Percentiles rank a stretch among this genome's conserved stretches.
phyloP scores from a whole-genome alignment of 1,139 yeast genomes.

The Fermentozyma sake region DNA sequence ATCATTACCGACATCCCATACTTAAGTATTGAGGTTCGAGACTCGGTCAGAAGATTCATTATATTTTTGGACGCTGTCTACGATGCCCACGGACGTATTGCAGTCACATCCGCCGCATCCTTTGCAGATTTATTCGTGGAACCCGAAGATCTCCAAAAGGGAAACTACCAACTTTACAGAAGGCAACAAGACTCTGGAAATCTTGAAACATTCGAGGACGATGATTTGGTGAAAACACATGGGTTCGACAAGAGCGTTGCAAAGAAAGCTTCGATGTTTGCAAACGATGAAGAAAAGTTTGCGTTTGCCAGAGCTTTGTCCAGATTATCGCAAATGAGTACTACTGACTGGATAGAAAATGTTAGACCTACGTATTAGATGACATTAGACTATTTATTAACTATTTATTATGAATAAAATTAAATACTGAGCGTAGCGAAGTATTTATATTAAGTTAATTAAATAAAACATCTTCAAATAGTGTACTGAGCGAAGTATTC shows the following conservation, averaged over 20 bases:
- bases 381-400: background rate
- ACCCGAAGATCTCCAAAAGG: conserved; percentile 60
- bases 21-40: conserved; percentile 71
- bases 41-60: conserved; percentile 82
- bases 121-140: conserved; percentile 84
- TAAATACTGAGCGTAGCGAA: no score
- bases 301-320: conserved; percentile 95
- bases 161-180: conserved; percentile 48
- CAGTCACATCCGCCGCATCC: conserved; percentile 84
- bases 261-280: conserved; percentile 77
- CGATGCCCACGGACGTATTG: conserved; percentile 81
- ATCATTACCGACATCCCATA: conserved; percentile 90
- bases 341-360: conserved; percentile 80
- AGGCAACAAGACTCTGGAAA: conserved; percentile 29
- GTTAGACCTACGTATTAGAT: conserved; percentile 6
- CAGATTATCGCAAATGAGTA: conserved; percentile 89
- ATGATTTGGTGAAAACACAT: conserved; percentile 61
- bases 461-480: no score
- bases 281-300: conserved; percentile 86
- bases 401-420: no score
- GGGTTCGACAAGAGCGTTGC: conserved; percentile 74
- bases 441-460: no score
- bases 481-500: no score
- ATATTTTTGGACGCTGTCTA: conserved; percentile 94
- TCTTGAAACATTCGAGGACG: conserved; percentile 48